A percentile compares a stretch with the other conserved stretches of the same genome.
phyloP scores from a whole-genome alignment of 129 eudicot species.

The Glebionis coronaria region DNA sequence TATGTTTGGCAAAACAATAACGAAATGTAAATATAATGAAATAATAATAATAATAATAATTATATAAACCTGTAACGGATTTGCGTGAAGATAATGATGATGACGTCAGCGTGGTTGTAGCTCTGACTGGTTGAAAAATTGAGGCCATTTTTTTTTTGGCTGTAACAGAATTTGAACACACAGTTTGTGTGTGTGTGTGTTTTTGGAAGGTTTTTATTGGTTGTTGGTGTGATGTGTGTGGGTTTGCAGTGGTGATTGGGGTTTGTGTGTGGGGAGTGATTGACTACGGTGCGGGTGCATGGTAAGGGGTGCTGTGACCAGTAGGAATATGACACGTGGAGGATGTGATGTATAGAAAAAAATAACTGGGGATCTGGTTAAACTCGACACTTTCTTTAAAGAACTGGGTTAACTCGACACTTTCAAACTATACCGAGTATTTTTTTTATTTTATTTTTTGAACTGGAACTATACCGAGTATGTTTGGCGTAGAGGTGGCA shows the following conservation, averaged over 20 bases:
- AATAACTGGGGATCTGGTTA: background rate
- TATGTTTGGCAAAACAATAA: too few relatives aligned
- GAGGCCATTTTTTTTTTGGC: constrained; percentile 47
- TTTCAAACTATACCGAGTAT: too few relatives aligned
- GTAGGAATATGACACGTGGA: constrained; percentile 12
- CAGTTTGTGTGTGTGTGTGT: background rate
- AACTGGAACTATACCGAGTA: too few relatives aligned
- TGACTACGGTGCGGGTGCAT: constrained; percentile 21
- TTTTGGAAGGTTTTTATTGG: background rate
- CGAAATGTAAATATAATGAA: too few relatives aligned
- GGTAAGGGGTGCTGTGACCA: constrained; percentile 2
- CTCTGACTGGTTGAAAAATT: constrained; percentile 42
- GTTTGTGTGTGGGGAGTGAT: too few relatives aligned
- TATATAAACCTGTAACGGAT: too few relatives aligned
- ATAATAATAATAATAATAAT: too few relatives aligned
- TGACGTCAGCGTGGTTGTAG: constrained; percentile 31
- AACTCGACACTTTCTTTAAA: too few relatives aligned
- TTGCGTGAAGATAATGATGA: constrained; percentile 27
- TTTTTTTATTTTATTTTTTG: too few relatives aligned
- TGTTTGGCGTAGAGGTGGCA: too few relatives aligned
- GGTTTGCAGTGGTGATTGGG: constrained; percentile 23
- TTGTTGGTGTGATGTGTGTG: background rate
- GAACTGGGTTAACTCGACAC: too few relatives aligned
- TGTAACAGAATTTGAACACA: background rate
- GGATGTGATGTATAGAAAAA: background rate